Evolutionary conservation across 768 basidiomycete genomes (phyloP).

Genomic region (Kwoniella mangroviensis): DNA sequence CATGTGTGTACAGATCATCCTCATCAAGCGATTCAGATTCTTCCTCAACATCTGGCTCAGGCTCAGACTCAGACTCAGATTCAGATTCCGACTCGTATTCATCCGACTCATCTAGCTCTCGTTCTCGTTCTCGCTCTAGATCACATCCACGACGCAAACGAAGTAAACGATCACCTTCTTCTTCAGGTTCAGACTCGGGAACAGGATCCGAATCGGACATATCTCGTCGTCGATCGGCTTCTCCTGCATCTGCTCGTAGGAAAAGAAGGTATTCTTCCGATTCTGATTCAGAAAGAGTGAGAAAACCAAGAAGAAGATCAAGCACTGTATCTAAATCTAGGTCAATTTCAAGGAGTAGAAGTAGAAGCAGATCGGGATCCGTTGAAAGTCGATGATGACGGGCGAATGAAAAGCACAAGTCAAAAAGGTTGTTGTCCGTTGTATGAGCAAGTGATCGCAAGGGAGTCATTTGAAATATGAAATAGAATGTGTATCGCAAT

Average conservation of each 20-base stretch:
- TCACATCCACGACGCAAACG: conserved; percentile 18
- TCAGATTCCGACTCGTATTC: conserved; percentile 24
- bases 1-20: neutral
- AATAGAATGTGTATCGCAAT: too few relatives aligned
- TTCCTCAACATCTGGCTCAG: conserved; percentile 30
- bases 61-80: conserved; percentile 30
- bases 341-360: neutral
- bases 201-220: neutral
- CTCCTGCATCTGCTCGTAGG: conserved; percentile 10
- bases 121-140: conserved; percentile 8
- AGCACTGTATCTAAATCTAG: conserved; percentile 5
- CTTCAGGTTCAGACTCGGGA: conserved; percentile 18
- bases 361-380: neutral
- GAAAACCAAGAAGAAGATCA: conserved; percentile 12
- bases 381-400: neutral
- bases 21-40: conserved; percentile 27
- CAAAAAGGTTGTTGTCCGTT: neutral
- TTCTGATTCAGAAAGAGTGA: conserved; percentile 9
- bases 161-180: conserved; percentile 20
- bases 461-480: neutral
- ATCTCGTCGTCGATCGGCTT: conserved; percentile 13
- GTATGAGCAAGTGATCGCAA: neutral
- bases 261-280: conserved; percentile 9
- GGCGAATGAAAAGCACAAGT: neutral
- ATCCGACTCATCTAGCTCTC: neutral